Evolutionary conservation across 2,329 filamentous ascomycete genomes (phyloP).

Genomic region (Sarocladium strictum): DNA sequence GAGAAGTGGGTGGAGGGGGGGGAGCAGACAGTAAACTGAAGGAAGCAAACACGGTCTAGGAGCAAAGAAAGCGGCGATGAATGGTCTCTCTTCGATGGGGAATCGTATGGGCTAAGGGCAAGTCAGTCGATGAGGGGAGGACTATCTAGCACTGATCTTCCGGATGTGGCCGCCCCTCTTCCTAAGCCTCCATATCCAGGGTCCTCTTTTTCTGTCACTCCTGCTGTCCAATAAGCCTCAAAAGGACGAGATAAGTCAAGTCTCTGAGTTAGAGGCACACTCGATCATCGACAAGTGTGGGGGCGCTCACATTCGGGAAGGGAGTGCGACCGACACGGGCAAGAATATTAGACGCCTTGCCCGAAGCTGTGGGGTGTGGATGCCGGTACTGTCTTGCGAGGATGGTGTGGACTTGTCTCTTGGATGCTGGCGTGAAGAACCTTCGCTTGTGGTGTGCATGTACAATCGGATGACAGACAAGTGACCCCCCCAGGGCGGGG

Average conservation of each 20-base stretch:
- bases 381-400: background rate
- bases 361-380: background rate
- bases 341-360: background rate
- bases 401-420: background rate
- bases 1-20: conserved; percentile 9
- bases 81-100: conserved; percentile 6
- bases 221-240: background rate
- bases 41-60: conserved; percentile 3
- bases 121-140: conserved; percentile 19
- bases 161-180: conserved; percentile 19
- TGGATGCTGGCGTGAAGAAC: background rate
- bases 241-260: conserved; percentile 4
- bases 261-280: background rate
- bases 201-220: conserved; percentile 9
- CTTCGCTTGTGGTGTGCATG: background rate
- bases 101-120: conserved; percentile 27
- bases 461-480: background rate
- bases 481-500: too few species aligned
- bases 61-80: background rate
- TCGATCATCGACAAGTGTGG: conserved; percentile 6
- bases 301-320: conserved; percentile 2
- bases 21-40: conserved; percentile 10
- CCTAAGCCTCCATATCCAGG: conserved; percentile 6
- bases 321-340: conserved; percentile 8
- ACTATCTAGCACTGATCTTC: conserved; percentile 16